Evolutionary conservation across 176 grass and related monocot genomes (phyloP), one percentile per base, ranked within the genome.

Genomic region (Carex cristatella): DNA sequence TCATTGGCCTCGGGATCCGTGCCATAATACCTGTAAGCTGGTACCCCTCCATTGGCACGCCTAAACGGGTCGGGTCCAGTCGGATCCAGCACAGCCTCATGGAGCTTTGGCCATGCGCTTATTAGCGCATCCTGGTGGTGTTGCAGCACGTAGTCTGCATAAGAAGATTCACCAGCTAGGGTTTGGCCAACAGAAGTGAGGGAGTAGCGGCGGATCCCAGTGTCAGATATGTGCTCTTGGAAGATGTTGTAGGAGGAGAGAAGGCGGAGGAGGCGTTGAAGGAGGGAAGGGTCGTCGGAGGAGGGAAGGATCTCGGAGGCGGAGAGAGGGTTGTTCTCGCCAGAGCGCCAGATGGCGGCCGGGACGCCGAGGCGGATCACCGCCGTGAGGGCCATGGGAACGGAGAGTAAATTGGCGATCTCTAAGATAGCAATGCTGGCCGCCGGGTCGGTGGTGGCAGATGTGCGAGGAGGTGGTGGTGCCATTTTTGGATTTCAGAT

Each of bases 111-210:
- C 95, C 95, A 98, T 0, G 91, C 88, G 2, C 83, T 79, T 2
- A 98, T 75, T 73, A 98, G 84, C 63, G 92, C 95, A 37, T 98
- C 92, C 91, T 98, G 92, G 84, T 98, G 95, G 81, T 98, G 92
- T 85, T 98, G 95, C 16, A 98, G 70, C 13, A 97, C 91, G 82
- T 97, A 94, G 65, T 91, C 90, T 12, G 91, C 92, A 84, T 92
- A 97, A 2, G 93, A 94, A 0, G 82, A 48, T 67, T 87, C 83
- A 3, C 70, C 16, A 12, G 89, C 88, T 1, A 97, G 90, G 75
- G 94, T 94, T 49, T 87, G 86, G 0, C 94, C 94, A 19, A 97
- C 76, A 3, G 83, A 85, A 5, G 92, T 94, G 48, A 97, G 90
- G 28, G 94, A 83, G 80, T 86, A 97, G 16, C 90, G 90, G 10